Base-by-base conservation (phyloP, 768 basidiomycete genomes). In the Boletus reticuloceps region DNA sequence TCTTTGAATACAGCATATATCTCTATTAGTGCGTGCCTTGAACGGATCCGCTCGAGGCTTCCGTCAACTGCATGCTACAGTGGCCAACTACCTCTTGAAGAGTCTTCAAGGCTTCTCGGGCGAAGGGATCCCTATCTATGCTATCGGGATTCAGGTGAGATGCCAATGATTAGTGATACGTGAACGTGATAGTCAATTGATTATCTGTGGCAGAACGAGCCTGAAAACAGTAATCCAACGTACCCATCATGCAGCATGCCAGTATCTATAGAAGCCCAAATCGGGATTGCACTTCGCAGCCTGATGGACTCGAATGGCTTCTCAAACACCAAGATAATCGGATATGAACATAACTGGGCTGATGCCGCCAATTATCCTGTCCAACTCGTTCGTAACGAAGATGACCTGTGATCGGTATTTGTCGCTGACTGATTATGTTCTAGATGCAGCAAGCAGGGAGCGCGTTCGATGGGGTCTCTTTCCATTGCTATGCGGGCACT, bases 311-410 rank as follows among this genome's bases (percentile, higher is more conserved):
- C 77, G 43, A 84, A 86, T 54, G 84, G 84, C 0, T 78, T 89
- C 43, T 75, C 76, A 1, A 62, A 64, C 17, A 81, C 84, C 39
- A 86, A 83, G 68, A 75, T 91, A 38, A 76, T 89, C 34, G 89
- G 87, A 22, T 81, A 76, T 56, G 82, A 89, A 62, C 89, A 91
- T 60, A 91, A 91, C 63, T 91, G 89, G 89, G 73, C 77, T 48
- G 78, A 82, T 55, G 85, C 86, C 14, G 81, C 74, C 7, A 69
- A 75, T 13, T 90, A 90, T 59, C 84, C 89, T 0, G 76, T 85
- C 2, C 71, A 81, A 72, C 58, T 78, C 74, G 80, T 81, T 39
- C 51, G 75, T 68, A 25, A 43, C 34, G 17, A n/a, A 31, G 31
- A 9, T 25, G 3, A 7, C 31, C 4, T 13, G 1, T 20, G 31